Evolutionary conservation across 805 yeast genomes (phyloP).

Genomic region (Candida odintsovae): DNA sequence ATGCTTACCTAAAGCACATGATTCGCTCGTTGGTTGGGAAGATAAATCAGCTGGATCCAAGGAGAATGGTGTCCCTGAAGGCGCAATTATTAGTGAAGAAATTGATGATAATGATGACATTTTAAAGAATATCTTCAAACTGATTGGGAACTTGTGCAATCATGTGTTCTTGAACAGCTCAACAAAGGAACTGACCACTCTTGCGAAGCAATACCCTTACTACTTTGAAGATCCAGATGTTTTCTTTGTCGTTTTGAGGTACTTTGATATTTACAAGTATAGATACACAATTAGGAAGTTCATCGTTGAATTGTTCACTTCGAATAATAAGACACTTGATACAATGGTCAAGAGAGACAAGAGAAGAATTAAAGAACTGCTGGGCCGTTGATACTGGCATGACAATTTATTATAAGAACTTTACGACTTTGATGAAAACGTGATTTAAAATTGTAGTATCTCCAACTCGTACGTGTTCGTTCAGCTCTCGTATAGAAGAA

Average conservation of each 20-base stretch:
- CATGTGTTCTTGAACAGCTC: conserved; percentile 49
- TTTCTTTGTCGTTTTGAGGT: conserved; percentile 45
- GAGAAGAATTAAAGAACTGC: conserved; percentile 20
- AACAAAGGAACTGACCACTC: conserved; percentile 46
- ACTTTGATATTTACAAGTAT: conserved; percentile 52
- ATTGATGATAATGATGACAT: conserved; percentile 22
- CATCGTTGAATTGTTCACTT: conserved; percentile 56
- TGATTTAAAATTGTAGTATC: no score
- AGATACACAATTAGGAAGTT: conserved; percentile 58
- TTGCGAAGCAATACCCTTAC: conserved; percentile 45
- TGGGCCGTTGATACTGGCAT: conserved; percentile 4
- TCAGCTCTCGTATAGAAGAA: no score
- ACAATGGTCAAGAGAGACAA: conserved; percentile 41
- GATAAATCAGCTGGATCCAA: conserved; percentile 1
- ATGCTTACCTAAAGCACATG: conserved; percentile 32
- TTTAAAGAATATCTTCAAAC: conserved; percentile 24
- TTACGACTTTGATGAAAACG: neutral
- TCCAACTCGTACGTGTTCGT: no score
- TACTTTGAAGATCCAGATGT: conserved; percentile 51
- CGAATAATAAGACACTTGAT: conserved; percentile 45
- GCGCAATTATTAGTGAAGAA: conserved; percentile 6
- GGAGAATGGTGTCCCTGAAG: conserved; percentile 5
- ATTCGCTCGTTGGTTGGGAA: conserved; percentile 23
- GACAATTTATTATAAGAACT: no score
- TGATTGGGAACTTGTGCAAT: conserved; percentile 52